Evolutionary conservation across 768 basidiomycete genomes (phyloP), one percentile per base, ranked within the genome.

Genomic region (Daedalea quercina): DNA sequence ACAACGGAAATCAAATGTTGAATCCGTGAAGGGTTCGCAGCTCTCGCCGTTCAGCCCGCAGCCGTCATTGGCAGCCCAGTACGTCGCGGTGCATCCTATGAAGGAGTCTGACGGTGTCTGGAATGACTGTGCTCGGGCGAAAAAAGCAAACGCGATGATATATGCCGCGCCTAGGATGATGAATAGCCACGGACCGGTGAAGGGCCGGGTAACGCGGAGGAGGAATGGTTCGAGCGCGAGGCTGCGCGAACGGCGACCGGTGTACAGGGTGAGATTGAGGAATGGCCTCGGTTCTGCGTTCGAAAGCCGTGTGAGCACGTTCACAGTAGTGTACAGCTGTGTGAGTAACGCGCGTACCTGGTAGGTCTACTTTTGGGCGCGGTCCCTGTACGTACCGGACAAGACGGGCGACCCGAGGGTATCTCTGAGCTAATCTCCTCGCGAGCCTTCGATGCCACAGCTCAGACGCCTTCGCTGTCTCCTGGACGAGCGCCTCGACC

Each of bases 1-100:
- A 65, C 90, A 94, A 13, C 91, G 81, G 61, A 94, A 88, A 55
- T 87, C 78, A 62, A 85, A 80, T 8, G 77, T 74, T 3, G 75
- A 65, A 54, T 81, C 73, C 45, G 73, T 70, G 63, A 88, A 87
- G 0, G 88, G 87, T 13, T 68, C 72, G 65, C 90, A 94, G 2
- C 65, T 54, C 37, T 67, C 59, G 1, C 90, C 91, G 57, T 92
- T 69, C 26, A 91, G 69, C 20, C 90, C 90, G 58, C 90, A 93
- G 11, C 77, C 78, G 59, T 82, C 80, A 56, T 88, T 79, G 22
- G 77, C 71, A 2, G 72, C 56, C 87, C 88, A 92, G 63, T 81
- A 89, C 1, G 82, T 77, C 7, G 83, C 75, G 7, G 85, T 86
- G 62, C 87, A 90, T 34, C 72, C 77, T 48, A 85, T 73, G 60